These are phyloP conservation scores for Tricholoma flavovirens DNA, from an alignment of 768 basidiomycete genomes.

Conservation along the genomic window DNA sequence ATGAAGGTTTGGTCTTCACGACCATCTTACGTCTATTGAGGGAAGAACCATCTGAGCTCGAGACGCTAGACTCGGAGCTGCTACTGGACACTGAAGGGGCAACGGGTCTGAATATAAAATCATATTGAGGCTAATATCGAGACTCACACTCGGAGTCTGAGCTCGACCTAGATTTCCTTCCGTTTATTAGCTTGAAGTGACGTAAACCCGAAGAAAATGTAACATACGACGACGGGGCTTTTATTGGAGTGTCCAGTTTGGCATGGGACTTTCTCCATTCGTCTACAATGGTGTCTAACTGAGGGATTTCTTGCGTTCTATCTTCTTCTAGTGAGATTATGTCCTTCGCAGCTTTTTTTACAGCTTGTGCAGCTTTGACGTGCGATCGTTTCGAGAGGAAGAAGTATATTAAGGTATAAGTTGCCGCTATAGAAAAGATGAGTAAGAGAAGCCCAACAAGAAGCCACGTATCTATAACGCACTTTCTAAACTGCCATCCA, in stretches of 20 bases:
- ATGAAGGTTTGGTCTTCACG: constrained; percentile 9
- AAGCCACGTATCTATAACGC: constrained; percentile 14
- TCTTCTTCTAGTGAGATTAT: constrained; percentile 58
- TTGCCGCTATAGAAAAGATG: constrained; percentile 37
- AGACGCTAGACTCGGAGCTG: constrained; percentile 19
- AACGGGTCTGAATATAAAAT: not conserved
- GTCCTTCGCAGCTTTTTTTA: constrained; percentile 69
- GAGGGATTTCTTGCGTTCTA: constrained; percentile 39
- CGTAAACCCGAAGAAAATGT: not conserved
- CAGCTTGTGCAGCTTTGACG: constrained; percentile 62
- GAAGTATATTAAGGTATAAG: constrained; percentile 70
- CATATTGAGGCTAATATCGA: not conserved
- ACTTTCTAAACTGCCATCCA: constrained; percentile 26
- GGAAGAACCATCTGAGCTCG: constrained; percentile 16
- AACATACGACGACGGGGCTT: constrained; percentile 16
- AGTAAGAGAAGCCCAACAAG: not conserved
- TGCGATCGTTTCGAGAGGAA: constrained; percentile 67
- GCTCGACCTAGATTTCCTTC: constrained; percentile 9
- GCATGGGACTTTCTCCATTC: constrained; percentile 49
- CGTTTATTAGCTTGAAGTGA: not conserved
- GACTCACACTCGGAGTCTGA: constrained; percentile 22
- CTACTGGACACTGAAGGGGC: constrained; percentile 16
- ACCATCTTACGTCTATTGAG: not conserved
- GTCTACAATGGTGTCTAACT: constrained; percentile 58
- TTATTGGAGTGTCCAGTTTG: constrained; percentile 14